Evolutionary conservation across 108 stramenopile genomes (phyloP), one percentile per base, ranked within the genome.

Genomic region (Seminavis robusta): DNA sequence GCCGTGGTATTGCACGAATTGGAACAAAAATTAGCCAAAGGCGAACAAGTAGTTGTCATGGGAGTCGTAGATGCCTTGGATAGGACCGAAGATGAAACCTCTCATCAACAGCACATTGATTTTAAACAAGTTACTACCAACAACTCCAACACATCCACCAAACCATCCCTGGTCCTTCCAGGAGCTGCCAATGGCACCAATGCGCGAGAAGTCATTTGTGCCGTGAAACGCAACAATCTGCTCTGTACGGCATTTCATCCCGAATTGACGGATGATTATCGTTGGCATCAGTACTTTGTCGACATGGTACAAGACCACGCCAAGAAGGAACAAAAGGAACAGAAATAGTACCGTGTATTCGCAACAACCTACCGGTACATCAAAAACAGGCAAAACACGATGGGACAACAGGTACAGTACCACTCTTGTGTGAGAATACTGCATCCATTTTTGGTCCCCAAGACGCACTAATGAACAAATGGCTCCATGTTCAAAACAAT

Each of bases 161-260:
- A 37, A 47, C 48, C 6, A 24, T 20, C 43, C 8, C 61, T 90
- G 57, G 56, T 59, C 27, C 67, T 90, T 8, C 92, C 92, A 13
- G 92, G 92, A 20, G 88, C 92, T 24, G 79, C 86, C 53, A 79
- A 84, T 64, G 85, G 80, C 33, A 80, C 82, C 25, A 88, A 86
- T 45, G 85, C 81, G n/a, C 69, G 60, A 20, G 88, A 94, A 70
- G 96, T 98, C 4, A 91, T 96, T 46, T 93, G 95, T 47, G 98
- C 97, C 0, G 96, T 84, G 63, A 65, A 30, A 95, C 87, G 64
- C 78, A 62, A 4, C 30, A 86, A 88, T 65, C 70, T 96, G 0
- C 77, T 95, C 3, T 88, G 81, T 40, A 99, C 98, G 21, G 88
- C 96, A 5, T 99, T 99, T 62, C 98, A 99, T 75, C 98, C 98